These are phyloP conservation scores for Truncatella angustata DNA, from an alignment of 2,329 filamentous ascomycete species.

Conservation along the genomic window DNA sequence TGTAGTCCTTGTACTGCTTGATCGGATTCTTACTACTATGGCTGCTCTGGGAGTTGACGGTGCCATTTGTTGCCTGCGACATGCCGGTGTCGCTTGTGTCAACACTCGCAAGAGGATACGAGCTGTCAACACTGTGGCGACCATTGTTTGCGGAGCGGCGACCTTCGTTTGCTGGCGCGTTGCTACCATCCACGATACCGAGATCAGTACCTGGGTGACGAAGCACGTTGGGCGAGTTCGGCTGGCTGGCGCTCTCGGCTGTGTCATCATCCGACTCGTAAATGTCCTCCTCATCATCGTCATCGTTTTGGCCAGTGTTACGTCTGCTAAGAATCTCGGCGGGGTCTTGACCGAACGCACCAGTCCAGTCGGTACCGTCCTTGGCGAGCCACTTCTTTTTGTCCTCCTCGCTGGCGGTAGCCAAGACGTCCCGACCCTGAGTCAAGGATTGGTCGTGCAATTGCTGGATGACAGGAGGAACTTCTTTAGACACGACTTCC, in stretches of 20 bases:
- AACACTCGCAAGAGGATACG: constrained; percentile 4
- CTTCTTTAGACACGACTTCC: constrained; percentile 67
- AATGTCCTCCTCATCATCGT: constrained; percentile 36
- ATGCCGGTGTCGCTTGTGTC: constrained; percentile 9
- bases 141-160: too few relatives aligned
- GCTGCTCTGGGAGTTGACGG: constrained; percentile 21
- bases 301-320: constrained; percentile 21
- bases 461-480: constrained; percentile 69
- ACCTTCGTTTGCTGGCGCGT: too few relatives aligned
- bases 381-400: constrained; percentile 76
- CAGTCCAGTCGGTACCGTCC: constrained; percentile 82
- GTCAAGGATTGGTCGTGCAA: constrained; percentile 81
- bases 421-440: constrained; percentile 77
- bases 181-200: constrained; percentile 36
- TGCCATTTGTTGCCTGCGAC: constrained; percentile 19
- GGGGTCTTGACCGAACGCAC: constrained; percentile 80
- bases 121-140: background rate
- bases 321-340: constrained; percentile 40
- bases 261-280: constrained; percentile 30
- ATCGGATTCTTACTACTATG: constrained; percentile 51
- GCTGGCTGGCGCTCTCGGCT: constrained; percentile 17
- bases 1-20: constrained; percentile 60
- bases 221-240: constrained; percentile 17
- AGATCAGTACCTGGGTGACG: constrained; percentile 25
- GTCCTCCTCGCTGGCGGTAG: constrained; percentile 68